Evolutionary conservation across 129 eudicot genomes (phyloP).

Genomic region (Scalesia atractyloides): DNA sequence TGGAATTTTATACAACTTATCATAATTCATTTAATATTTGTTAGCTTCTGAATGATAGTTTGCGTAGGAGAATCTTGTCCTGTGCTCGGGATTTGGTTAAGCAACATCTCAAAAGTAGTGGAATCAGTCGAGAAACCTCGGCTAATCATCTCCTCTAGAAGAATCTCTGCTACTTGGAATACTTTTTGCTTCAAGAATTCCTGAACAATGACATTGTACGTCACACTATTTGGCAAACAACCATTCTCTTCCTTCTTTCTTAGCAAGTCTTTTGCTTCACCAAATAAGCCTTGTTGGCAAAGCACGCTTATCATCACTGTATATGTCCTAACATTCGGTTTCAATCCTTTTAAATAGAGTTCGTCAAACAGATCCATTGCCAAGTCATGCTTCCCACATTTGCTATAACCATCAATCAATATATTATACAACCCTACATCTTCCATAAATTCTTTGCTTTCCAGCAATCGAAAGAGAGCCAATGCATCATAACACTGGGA

Average conservation of each 20-base stretch:
- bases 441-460: neutral
- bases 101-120: conserved; percentile 20
- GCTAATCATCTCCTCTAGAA: conserved; percentile 15
- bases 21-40: neutral
- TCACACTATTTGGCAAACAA: conserved; percentile 17
- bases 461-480: conserved; percentile 18
- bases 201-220: conserved; percentile 17
- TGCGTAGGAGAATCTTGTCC: conserved; percentile 19
- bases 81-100: neutral
- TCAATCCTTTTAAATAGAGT: conserved; percentile 14
- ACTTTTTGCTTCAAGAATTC: conserved; percentile 17
- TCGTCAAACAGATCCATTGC: conserved; percentile 11
- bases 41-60: conserved; percentile 5
- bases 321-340: conserved; percentile 24
- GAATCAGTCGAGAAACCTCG: conserved; percentile 19
- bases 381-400: conserved; percentile 16
- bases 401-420: conserved; percentile 24
- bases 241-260: conserved; percentile 19
- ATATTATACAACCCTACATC: conserved; percentile 15
- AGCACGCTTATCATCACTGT: conserved; percentile 17
- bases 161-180: conserved; percentile 1
- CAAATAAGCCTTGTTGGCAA: conserved; percentile 9
- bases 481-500: conserved; percentile 6
- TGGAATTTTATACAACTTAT: too few relatives aligned
- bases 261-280: conserved; percentile 17